These are phyloP conservation scores for Scheffersomyces parashehatae DNA, from an alignment of 1,139 yeast species.

Conservation along the genomic window DNA sequence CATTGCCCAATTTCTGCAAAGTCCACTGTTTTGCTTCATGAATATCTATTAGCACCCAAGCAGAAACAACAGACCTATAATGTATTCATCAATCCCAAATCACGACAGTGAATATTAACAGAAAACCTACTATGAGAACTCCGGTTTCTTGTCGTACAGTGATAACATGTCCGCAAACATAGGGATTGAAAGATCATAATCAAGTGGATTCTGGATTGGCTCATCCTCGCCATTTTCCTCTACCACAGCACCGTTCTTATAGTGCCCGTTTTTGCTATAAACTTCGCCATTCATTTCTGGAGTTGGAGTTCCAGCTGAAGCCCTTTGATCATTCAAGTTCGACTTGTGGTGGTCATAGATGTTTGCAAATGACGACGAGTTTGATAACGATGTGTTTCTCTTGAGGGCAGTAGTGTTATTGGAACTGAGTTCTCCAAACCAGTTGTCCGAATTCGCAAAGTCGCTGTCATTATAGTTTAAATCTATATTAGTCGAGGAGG, in stretches of 20 bases:
- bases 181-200: slow-evolving; percentile 15
- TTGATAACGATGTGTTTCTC: slow-evolving; percentile 5
- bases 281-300: neutral
- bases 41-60: too few relatives aligned
- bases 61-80: too few relatives aligned
- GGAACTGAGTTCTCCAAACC: neutral
- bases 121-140: too few relatives aligned
- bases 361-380: slow-evolving; percentile 12
- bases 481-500: slow-evolving; percentile 7
- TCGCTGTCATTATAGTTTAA: neutral
- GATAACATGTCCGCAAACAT: slow-evolving; percentile 12
- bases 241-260: neutral
- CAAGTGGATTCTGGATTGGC: slow-evolving; percentile 12
- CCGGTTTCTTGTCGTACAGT: neutral
- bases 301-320: neutral
- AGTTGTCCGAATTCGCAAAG: neutral
- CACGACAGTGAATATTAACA: too few relatives aligned
- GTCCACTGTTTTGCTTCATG: too few relatives aligned
- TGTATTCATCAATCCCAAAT: too few relatives aligned
- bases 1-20: too few relatives aligned
- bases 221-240: slow-evolving; percentile 1
- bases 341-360: neutral
- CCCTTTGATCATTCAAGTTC: neutral
- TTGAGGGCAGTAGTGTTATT: neutral
- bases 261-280: neutral